Conservation (phyloP, 768 basidiomycete genomes). For the Leccinum sublutescens region DNA sequence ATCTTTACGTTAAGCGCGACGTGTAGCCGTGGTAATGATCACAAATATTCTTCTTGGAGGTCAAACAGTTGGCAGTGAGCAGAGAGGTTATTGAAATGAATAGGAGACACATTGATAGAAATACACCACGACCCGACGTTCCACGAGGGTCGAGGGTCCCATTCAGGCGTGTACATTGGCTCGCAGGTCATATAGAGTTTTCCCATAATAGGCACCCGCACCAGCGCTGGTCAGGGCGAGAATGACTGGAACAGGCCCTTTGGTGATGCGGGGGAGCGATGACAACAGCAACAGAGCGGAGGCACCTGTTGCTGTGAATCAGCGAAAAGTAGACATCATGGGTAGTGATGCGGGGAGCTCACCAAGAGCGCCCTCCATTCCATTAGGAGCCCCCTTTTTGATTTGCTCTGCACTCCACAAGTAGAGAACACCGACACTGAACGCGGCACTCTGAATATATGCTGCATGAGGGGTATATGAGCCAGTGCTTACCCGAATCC, state of each 20-base stretch:
- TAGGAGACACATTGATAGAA: constrained; percentile 3
- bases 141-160: neutral
- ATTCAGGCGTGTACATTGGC: constrained; percentile 15
- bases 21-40: neutral
- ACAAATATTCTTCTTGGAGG: constrained; percentile 2
- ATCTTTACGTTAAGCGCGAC: constrained; percentile 7
- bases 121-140: constrained; percentile 9
- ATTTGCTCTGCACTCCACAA: constrained; percentile 78
- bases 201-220: constrained; percentile 68
- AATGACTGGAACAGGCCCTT: constrained; percentile 70
- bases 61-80: neutral
- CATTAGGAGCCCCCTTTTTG: constrained; percentile 66
- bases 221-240: constrained; percentile 61
- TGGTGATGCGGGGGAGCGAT: constrained; percentile 66
- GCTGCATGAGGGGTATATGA: neutral
- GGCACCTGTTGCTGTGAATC: constrained; percentile 48
- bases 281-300: constrained; percentile 74
- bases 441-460: constrained; percentile 1
- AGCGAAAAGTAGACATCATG: neutral
- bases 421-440: constrained; percentile 75
- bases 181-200: constrained; percentile 44
- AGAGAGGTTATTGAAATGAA: neutral
- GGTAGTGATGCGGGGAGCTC: constrained; percentile 19
- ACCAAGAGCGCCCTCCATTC: constrained; percentile 81
- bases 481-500: constrained; percentile 63